A percentile compares a stretch with the other conserved stretches of the same genome.
phyloP scores from a whole-genome alignment of 768 basidiomycete species.

The Lactifluus subvellereus region DNA sequence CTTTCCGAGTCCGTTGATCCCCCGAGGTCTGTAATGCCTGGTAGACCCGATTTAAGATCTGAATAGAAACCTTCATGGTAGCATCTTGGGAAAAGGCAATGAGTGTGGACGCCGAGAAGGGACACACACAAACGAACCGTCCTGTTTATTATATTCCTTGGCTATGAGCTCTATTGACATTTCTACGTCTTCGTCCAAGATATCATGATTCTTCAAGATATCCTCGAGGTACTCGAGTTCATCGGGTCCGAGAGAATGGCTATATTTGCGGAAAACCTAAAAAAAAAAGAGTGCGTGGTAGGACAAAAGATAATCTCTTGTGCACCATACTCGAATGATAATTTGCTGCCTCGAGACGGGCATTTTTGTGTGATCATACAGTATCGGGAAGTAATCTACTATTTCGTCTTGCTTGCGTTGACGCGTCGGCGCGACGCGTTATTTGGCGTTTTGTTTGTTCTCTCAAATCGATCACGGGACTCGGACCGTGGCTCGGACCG shows the following conservation, averaged over 20 bases:
- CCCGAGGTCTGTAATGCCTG: conserved; percentile 66
- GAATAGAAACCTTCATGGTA: conserved; percentile 71
- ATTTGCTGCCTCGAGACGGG: conserved; percentile 21
- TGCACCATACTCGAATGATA: conserved; percentile 20
- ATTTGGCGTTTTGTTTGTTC: conserved; percentile 5
- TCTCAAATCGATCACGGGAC: conserved; percentile 12
- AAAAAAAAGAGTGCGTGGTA: background rate
- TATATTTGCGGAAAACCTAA: conserved; percentile 83
- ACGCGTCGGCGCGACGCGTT: conserved; percentile 23
- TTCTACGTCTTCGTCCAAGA: conserved; percentile 63
- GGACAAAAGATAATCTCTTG: background rate
- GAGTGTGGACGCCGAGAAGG: background rate
- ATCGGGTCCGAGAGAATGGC: conserved; percentile 80
- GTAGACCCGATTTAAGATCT: conserved; percentile 66
- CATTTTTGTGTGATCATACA: conserved; percentile 9
- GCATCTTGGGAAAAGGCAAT: conserved; percentile 46
- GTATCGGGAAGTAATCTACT: background rate
- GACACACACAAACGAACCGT: conserved; percentile 44
- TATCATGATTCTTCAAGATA: conserved; percentile 65
- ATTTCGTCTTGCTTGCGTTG: background rate
- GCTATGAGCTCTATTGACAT: conserved; percentile 74
- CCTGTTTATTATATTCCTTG: conserved; percentile 85
- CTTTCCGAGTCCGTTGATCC: conserved; percentile 38
- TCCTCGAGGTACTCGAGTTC: conserved; percentile 65
- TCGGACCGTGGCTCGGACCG: no score